These are phyloP conservation scores for Besnoitia besnoiti DNA, from an alignment of 169 alveolate species.

Conservation along the genomic window DNA sequence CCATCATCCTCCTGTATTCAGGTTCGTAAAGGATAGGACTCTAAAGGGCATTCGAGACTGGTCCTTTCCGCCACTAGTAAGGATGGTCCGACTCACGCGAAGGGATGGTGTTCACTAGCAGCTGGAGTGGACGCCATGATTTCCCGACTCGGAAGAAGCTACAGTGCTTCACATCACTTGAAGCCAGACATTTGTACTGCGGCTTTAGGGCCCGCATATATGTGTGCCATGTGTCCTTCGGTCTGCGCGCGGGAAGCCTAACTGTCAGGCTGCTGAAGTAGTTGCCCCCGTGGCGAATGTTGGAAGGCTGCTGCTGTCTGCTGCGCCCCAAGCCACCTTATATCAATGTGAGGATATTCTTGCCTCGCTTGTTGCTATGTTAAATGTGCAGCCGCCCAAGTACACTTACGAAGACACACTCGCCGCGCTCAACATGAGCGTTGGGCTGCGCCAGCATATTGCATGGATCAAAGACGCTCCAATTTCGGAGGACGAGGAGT, in stretches of 20 bases:
- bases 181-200: no score
- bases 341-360: background rate
- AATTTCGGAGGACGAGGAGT: background rate
- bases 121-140: no score
- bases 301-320: no score
- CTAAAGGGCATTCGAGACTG: constrained; percentile 29
- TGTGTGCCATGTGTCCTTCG: no score
- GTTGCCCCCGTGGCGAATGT: background rate
- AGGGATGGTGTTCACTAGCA: no score
- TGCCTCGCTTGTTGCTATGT: background rate
- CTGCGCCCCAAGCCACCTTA: background rate
- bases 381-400: background rate
- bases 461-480: constrained; percentile 9
- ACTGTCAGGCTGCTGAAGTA: background rate
- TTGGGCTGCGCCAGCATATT: constrained; percentile 29
- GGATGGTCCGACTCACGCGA: no score
- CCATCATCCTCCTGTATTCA: background rate
- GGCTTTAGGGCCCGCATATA: no score
- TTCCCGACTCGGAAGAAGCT: no score
- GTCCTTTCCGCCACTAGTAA: constrained; percentile 28
- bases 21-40: constrained; percentile 1
- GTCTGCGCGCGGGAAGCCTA: background rate
- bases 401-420: constrained; percentile 21
- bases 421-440: constrained; percentile 12
- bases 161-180: no score